These are phyloP conservation scores for Bolboschoenoplectus hybrid DNA, from an alignment of 202 grass and related monocot species.

Conservation along the genomic window DNA sequence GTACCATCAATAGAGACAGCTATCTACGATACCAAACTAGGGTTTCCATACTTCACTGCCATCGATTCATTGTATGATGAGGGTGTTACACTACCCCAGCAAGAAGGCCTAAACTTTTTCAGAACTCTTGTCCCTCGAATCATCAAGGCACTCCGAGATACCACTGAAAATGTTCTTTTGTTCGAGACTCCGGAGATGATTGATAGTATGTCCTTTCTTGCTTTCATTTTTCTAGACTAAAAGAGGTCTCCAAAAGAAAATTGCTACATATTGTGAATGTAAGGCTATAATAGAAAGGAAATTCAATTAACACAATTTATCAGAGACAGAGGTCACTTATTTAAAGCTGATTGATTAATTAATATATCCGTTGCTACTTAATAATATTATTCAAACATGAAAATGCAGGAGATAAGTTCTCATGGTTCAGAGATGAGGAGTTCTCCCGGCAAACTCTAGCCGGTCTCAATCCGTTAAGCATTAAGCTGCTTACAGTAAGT, in stretches of 20 bases:
- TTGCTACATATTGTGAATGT: not conserved
- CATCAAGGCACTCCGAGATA: constrained; percentile 52
- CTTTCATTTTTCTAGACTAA: not conserved
- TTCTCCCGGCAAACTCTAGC: constrained; percentile 83
- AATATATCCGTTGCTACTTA: not conserved
- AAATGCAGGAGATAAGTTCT: constrained; percentile 74
- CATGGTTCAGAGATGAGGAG: constrained; percentile 87
- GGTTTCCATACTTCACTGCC: constrained; percentile 80
- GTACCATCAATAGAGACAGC: constrained; percentile 53
- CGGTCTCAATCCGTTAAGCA: constrained; percentile 71
- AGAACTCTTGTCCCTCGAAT: constrained; percentile 55
- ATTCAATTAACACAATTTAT: no score
- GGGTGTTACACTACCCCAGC: constrained; percentile 56
- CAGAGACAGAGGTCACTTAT: not conserved
- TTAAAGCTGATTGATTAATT: not conserved
- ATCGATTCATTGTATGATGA: constrained; percentile 71
- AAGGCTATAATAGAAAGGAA: not conserved
- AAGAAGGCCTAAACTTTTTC: constrained; percentile 25
- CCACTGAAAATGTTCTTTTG: constrained; percentile 63
- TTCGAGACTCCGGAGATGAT: constrained; percentile 81
- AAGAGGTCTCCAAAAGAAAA: not conserved
- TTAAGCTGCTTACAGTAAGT: constrained; percentile 65
- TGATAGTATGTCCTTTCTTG: constrained; percentile 46
- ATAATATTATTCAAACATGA: not conserved
- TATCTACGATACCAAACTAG: constrained; percentile 34